These are phyloP conservation scores for Trichaptum fuscoviolaceum DNA, from an alignment of 768 basidiomycete genomes.

Conservation along the genomic window DNA sequence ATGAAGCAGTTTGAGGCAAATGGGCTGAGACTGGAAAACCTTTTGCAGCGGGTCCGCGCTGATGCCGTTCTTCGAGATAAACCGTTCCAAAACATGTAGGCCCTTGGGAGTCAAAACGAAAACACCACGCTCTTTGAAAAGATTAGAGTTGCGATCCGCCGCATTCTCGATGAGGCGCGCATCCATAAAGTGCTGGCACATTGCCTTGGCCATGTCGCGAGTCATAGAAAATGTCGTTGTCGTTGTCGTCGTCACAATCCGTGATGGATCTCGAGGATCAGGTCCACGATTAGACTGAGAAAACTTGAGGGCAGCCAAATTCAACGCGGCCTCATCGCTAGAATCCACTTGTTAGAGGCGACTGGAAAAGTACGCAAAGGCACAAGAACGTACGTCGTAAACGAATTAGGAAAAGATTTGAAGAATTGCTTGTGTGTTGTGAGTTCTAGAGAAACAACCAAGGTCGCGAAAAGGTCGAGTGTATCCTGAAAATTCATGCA, in stretches of 20 bases:
- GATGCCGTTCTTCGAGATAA: constrained; percentile 99
- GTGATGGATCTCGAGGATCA: constrained; percentile 95
- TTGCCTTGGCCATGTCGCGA: constrained; percentile 98
- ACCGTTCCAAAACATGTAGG: constrained; percentile 97
- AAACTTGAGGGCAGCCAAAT: constrained; percentile 93
- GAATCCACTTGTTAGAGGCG: constrained; percentile 2
- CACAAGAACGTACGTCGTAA: constrained; percentile 73
- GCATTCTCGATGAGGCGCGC: constrained; percentile 97
- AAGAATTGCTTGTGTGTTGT: constrained; percentile 93
- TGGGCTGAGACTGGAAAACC: constrained; percentile 88
- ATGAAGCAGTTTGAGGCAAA: constrained; percentile 96
- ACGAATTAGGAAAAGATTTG: constrained; percentile 89
- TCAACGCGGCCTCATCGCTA: constrained; percentile 92
- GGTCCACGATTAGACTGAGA: constrained; percentile 98
- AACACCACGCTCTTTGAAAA: constrained; percentile 97
- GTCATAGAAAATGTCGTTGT: constrained; percentile 99
- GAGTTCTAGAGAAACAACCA: constrained; percentile 89
- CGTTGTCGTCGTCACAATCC: constrained; percentile 98
- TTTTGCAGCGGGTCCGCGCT: constrained; percentile 86
- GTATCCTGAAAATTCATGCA: constrained; percentile 63
- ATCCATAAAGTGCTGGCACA: constrained; percentile 99
- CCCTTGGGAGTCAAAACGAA: constrained; percentile 97
- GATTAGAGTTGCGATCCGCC: constrained; percentile 77
- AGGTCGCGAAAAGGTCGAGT: constrained; percentile 94
- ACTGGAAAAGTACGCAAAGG: constrained; percentile 6